A percentile compares a stretch with the other conserved stretches of the same genome.
Conservation (phyloP, 441 rosid species). For the Eutrema salsugineum region DNA sequence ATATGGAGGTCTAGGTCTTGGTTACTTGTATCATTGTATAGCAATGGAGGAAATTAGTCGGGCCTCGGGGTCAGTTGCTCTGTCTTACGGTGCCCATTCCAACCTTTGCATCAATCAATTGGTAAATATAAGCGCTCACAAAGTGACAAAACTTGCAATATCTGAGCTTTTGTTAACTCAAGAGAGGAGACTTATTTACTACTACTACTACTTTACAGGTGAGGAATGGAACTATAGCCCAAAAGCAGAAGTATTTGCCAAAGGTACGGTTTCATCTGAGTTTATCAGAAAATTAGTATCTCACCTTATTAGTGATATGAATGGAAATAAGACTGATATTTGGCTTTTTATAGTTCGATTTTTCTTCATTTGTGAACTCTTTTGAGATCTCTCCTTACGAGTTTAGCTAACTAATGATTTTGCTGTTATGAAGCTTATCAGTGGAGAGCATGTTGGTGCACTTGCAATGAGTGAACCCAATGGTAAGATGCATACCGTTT, state of each 20-base stretch:
- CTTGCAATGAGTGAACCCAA: slow-evolving; percentile 99
- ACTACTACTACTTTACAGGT: slow-evolving; percentile 43
- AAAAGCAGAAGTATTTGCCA: slow-evolving; percentile 84
- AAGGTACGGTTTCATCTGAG: slow-evolving; percentile 49
- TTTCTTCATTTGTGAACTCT: not conserved
- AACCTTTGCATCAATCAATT: slow-evolving; percentile 92
- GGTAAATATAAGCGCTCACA: slow-evolving; percentile 39
- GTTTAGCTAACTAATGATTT: slow-evolving; percentile 26
- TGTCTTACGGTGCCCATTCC: slow-evolving; percentile 95
- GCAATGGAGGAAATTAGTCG: slow-evolving; percentile 93
- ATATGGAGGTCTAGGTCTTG: slow-evolving; percentile 96
- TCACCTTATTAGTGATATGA: not conserved
- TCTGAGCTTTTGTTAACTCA: not conserved
- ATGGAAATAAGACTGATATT: not conserved
- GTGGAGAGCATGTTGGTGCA: slow-evolving; percentile 97
- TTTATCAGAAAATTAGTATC: not conserved
- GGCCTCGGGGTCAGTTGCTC: slow-evolving; percentile 91
- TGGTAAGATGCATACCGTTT: slow-evolving; percentile 44
- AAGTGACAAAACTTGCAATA: not conserved
- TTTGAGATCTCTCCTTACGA: not conserved
- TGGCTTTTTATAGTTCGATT: too few relatives aligned
- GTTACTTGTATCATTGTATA: slow-evolving; percentile 90
- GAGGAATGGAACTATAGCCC: slow-evolving; percentile 77
- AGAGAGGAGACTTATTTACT: not conserved
- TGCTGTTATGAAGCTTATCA: slow-evolving; percentile 72